These are phyloP conservation scores for Mycosarcoma mackinlayi DNA, from an alignment of 1,284 basidiomycete genomes.

Conservation along the genomic window DNA sequence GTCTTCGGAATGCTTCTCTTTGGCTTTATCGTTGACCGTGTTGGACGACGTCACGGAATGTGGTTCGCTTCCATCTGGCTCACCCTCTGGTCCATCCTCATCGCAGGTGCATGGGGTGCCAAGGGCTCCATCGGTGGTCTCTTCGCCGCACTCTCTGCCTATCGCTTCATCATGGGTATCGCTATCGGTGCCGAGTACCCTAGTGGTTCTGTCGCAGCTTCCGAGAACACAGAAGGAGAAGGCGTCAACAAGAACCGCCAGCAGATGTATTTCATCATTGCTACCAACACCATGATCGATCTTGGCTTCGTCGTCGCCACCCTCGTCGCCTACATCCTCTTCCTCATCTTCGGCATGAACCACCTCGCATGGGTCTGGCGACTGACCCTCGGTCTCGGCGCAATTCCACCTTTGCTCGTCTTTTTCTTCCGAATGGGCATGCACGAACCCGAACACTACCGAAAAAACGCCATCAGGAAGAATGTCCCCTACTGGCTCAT, in stretches of 20 bases:
- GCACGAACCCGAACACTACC: constrained; percentile 78
- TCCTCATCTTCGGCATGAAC: constrained; percentile 74
- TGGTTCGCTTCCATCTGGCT: constrained; percentile 69
- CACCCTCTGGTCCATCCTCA: constrained; percentile 71
- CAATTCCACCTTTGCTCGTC: constrained; percentile 81
- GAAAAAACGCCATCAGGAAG: constrained; percentile 80
- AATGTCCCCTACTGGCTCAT: constrained; percentile 81
- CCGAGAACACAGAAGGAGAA: constrained; percentile 82
- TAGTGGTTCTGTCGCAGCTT: constrained; percentile 88
- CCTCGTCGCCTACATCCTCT: constrained; percentile 79
- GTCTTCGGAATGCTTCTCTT: constrained; percentile 75
- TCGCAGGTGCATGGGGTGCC: constrained; percentile 82
- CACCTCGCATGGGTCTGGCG: constrained; percentile 72
- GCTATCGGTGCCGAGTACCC: constrained; percentile 87
- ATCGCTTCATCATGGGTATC: constrained; percentile 71
- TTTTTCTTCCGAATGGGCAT: constrained; percentile 88
- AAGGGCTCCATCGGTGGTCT: constrained; percentile 78
- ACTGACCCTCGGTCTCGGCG: constrained; percentile 85
- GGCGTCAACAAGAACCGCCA: constrained; percentile 81
- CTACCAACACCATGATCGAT: constrained; percentile 78
- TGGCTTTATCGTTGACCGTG: constrained; percentile 76
- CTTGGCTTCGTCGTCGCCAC: constrained; percentile 83
- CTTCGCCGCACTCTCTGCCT: constrained; percentile 81
- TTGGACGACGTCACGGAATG: constrained; percentile 90
- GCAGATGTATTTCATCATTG: constrained; percentile 86